Evolutionary conservation across 176 grass and related monocot species (phyloP).

Genomic region (Carex cristatella): DNA sequence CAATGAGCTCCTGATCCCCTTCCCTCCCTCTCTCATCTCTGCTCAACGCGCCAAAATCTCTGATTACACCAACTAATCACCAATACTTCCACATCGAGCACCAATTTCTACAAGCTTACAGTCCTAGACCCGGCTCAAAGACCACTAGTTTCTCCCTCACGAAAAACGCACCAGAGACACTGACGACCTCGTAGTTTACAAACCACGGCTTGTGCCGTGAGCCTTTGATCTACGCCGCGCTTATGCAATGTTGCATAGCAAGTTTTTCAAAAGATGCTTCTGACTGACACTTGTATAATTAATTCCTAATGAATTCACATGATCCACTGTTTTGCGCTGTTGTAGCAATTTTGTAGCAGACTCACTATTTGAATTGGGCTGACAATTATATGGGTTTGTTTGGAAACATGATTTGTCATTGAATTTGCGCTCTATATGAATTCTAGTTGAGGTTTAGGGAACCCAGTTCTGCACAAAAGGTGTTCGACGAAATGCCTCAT

Average conservation of each 20-base stretch:
- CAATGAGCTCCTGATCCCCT: not conserved
- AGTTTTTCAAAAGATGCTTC: too few relatives aligned
- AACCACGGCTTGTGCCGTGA: constrained; percentile 14
- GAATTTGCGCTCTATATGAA: constrained; percentile 48
- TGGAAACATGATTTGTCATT: constrained; percentile 38
- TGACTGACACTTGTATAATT: not conserved
- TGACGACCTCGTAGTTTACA: not conserved
- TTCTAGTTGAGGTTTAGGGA: constrained; percentile 33
- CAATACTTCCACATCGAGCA: too few relatives aligned
- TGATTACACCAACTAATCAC: too few relatives aligned
- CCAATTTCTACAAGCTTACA: too few relatives aligned
- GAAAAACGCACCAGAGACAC: not conserved
- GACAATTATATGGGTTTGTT: constrained; percentile 55
- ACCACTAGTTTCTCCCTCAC: not conserved
- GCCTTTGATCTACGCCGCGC: not conserved
- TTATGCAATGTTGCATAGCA: not conserved
- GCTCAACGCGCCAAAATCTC: not conserved
- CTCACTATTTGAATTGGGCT: constrained; percentile 14
- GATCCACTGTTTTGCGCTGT: constrained; percentile 50
- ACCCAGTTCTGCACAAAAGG: constrained; percentile 20
- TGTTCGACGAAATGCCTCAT: constrained; percentile 68
- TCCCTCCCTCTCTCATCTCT: not conserved
- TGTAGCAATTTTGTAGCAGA: constrained; percentile 6
- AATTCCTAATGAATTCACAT: constrained; percentile 48
- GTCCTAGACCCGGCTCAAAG: not conserved